Conservation (phyloP, 208 protist genomes). For the Angomonas ambiguus region DNA sequence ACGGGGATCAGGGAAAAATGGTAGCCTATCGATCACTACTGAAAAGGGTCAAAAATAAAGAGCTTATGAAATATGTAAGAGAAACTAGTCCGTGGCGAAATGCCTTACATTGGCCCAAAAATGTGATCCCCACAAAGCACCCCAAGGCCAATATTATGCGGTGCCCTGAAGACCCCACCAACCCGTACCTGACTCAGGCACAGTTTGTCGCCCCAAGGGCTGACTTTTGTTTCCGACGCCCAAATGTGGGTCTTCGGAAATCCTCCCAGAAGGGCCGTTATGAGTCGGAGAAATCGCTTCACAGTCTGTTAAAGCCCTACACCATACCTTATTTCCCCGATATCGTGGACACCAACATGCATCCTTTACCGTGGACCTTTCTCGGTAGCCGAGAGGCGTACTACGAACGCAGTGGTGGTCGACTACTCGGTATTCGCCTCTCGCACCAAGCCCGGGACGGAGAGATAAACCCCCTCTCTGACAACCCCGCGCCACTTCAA, state of each 20-base stretch:
- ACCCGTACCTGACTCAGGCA: slow-evolving; percentile 81
- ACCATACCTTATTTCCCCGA: slow-evolving; percentile 90
- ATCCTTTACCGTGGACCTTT: slow-evolving; percentile 80
- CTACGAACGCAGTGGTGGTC: slow-evolving; percentile 59
- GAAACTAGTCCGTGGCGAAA: slow-evolving; percentile 88
- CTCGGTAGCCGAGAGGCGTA: slow-evolving; percentile 77
- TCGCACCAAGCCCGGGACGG: slow-evolving; percentile 47
- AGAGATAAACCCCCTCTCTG: slow-evolving; percentile 42
- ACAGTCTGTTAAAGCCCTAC: slow-evolving; percentile 59
- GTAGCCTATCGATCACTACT: slow-evolving; percentile 45
- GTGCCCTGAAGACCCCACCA: slow-evolving; percentile 74
- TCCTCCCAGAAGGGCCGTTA: slow-evolving; percentile 73
- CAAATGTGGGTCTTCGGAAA: slow-evolving; percentile 59
- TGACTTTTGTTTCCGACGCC: slow-evolving; percentile 81
- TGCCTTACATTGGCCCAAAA: slow-evolving; percentile 65
- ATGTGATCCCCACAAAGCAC: slow-evolving; percentile 83
- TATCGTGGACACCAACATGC: slow-evolving; percentile 81
- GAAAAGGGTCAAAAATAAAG: slow-evolving; percentile 49
- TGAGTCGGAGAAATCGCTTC: slow-evolving; percentile 62
- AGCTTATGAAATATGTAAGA: slow-evolving; percentile 57
- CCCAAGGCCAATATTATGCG: slow-evolving; percentile 85
- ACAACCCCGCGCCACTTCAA: slow-evolving; percentile 55
- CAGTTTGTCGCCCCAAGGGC: slow-evolving; percentile 76
- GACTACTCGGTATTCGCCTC: slow-evolving; percentile 57
- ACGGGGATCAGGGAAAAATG: slow-evolving; percentile 24